These are phyloP conservation scores for Gnaphalium uliginosum DNA, from an alignment of 129 eudicot genomes.

Conservation along the genomic window DNA sequence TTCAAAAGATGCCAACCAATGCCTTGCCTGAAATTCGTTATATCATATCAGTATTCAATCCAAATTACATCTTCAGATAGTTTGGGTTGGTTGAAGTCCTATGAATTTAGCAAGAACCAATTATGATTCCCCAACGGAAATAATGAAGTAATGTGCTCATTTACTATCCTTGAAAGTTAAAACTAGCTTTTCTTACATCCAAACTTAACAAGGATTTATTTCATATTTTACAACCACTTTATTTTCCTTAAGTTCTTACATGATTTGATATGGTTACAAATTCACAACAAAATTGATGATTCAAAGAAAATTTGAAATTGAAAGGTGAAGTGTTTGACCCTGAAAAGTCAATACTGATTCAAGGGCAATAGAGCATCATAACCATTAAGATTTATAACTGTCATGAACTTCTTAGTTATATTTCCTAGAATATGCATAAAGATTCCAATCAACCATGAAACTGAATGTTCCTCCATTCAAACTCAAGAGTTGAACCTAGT, in stretches of 20 bases:
- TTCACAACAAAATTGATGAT: constrained; percentile 8
- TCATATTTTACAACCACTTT: neutral
- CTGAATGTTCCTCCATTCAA: neutral
- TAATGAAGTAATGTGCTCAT: neutral
- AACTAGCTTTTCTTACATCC: constrained; percentile 13
- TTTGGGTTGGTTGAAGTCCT: neutral
- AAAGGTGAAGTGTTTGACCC: neutral
- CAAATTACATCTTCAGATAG: neutral
- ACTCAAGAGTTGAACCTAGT: neutral
- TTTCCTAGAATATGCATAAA: too few relatives aligned
- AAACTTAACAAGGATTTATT: neutral
- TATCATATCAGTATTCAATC: neutral
- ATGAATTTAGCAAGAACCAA: constrained; percentile 3
- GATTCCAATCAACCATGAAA: too few relatives aligned
- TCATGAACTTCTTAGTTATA: too few relatives aligned
- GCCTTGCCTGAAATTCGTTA: constrained; percentile 68
- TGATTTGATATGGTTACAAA: constrained; percentile 4
- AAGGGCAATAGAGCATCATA: constrained; percentile 3
- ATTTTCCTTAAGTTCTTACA: constrained; percentile 9
- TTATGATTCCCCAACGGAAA: neutral
- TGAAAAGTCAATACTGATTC: neutral
- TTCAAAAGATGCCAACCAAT: constrained; percentile 95
- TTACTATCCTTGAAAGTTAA: constrained; percentile 19
- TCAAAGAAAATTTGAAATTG: neutral
- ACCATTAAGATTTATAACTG: too few relatives aligned